Evolutionary conservation across 164 flowering plant species (phyloP), one percentile per base, ranked within the genome.

Genomic region (Vitis rotundifolia): DNA sequence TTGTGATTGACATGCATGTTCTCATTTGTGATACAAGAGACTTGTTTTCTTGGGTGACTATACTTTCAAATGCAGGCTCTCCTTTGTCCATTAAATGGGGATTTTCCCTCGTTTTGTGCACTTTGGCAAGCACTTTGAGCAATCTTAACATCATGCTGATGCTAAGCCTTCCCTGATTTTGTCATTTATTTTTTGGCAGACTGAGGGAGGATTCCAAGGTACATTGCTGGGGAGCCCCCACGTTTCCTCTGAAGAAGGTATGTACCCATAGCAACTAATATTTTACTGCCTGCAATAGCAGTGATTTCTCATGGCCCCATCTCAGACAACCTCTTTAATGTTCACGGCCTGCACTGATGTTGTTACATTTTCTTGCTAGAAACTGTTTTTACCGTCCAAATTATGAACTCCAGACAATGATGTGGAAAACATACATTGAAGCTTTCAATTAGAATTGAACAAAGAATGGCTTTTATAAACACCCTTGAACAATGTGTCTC

Each of bases 161-260:
- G 37, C 3, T 9, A 11, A 16, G 59, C 59, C 59, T 16, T 57
- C 59, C 10, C 26, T 57, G 28, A 57, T 57, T 22, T 1, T 22
- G 2, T 22, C 26, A 22, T 22, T 22, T 22, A 22, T 22, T 28
- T 49, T 71, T 61, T 69, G 31, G 83, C 88, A 87, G 91, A 49
- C 11, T 37, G 61, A 77, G 50, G 72, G 81, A 84, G 66, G 71
- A 61, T 48, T 55, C 84, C 0, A 86, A 80, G 73, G 53, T 74
- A 3, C 83, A 75, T 58, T 88, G 92, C 69, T 88, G 93, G 92
- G 78, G 83, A 80, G 75, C 84, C 64, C 88, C 89, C 3, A 79
- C 66, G 63, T 71, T 80, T 52, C 76, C 79, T 16, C 49, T 76
- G 12, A 80, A 71, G 49, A 86, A 83, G 92, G 93, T 87, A 80